phyloP scores from a whole-genome alignment of 2,329 filamentous ascomycete species.

The Aspergillus tubingensis region DNA sequence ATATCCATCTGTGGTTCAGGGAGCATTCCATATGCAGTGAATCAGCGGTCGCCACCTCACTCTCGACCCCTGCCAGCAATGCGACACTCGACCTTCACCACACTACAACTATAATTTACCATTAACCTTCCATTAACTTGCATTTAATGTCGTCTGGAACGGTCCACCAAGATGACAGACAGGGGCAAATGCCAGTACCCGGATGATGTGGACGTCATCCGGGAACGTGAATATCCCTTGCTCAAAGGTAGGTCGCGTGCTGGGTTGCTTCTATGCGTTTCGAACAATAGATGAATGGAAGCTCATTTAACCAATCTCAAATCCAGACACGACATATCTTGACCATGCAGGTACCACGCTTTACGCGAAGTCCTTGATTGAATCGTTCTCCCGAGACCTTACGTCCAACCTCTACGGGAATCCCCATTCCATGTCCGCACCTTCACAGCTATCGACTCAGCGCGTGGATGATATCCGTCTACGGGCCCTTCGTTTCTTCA shows the following conservation, averaged over 20 bases:
- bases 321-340: conserved; percentile 72
- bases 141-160: background rate
- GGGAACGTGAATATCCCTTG: conserved; percentile 50
- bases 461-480: conserved; percentile 76
- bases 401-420: conserved; percentile 81
- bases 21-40: background rate
- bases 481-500: conserved; percentile 72
- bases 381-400: conserved; percentile 77
- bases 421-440: conserved; percentile 81
- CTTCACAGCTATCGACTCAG: conserved; percentile 74
- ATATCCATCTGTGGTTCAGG: background rate
- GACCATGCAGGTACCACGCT: conserved; percentile 95
- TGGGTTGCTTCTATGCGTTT: background rate
- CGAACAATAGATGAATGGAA: conserved; percentile 1
- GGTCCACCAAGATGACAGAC: background rate
- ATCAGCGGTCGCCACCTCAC: conserved; percentile 7
- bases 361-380: conserved; percentile 77
- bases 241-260: conserved; percentile 37
- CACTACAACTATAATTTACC: background rate
- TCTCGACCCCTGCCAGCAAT: background rate
- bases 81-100: background rate
- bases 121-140: background rate
- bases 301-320: background rate
- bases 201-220: conserved; percentile 50
- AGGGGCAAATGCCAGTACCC: conserved; percentile 37